A percentile compares a stretch with the other conserved stretches of the same genome.
Evolutionary conservation across 148 eudicot species (phyloP).

Genomic region (Chenopodium album): DNA sequence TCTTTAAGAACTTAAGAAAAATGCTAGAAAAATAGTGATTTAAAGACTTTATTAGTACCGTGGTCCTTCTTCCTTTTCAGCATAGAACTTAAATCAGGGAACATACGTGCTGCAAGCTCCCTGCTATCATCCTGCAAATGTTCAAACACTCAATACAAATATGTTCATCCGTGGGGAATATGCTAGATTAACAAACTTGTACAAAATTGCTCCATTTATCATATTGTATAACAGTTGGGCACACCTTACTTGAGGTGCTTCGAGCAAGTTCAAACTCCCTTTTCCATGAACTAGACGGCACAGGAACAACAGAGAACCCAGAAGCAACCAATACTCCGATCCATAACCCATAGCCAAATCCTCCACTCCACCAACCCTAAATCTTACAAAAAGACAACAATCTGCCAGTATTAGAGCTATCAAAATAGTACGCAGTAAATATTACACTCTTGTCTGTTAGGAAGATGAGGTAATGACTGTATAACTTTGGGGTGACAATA

Average conservation of each 20-base stretch:
- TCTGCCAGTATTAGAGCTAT: constrained; percentile 11
- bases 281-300: constrained; percentile 78
- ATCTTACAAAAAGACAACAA: constrained; percentile 33
- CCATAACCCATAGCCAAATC: constrained; percentile 93
- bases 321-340: constrained; percentile 86
- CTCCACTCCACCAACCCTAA: constrained; percentile 97
- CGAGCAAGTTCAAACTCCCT: constrained; percentile 67
- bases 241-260: constrained; percentile 66
- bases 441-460: too few species aligned
- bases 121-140: constrained; percentile 83
- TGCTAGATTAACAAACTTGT: neutral
- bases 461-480: neutral
- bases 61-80: constrained; percentile 92
- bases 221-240: constrained; percentile 11
- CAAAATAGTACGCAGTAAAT: neutral
- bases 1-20: neutral
- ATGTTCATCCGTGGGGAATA: neutral
- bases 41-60: constrained; percentile 40
- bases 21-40: neutral
- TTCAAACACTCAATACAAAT: neutral
- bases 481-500: neutral
- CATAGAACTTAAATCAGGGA: constrained; percentile 64
- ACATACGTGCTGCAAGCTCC: constrained; percentile 67
- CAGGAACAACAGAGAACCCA: constrained; percentile 86
- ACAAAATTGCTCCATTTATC: neutral